Conservation (phyloP, 176 grass and related monocot genomes). For the Chrysopogon serrulatus region DNA sequence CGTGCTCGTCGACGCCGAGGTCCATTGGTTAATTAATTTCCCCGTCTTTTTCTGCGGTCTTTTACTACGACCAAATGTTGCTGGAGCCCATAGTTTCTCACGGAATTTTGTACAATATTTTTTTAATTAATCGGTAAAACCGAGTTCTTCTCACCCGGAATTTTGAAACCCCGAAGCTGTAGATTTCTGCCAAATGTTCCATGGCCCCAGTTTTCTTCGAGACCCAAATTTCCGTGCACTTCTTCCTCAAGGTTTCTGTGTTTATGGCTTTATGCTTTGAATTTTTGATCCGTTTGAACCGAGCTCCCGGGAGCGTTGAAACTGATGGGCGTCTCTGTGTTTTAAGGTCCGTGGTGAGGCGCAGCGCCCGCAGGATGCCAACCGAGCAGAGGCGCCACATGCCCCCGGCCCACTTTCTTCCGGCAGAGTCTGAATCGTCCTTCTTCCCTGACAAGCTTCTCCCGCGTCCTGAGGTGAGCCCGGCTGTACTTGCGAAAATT, state of each 20-base stretch:
- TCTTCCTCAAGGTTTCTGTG: neutral
- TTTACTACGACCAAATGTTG: conserved; percentile 8
- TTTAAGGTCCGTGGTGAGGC: conserved; percentile 28
- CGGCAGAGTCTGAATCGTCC: conserved; percentile 35
- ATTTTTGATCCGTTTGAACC: conserved; percentile 39
- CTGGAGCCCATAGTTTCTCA: neutral
- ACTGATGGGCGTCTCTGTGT: neutral
- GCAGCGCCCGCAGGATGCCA: conserved; percentile 60
- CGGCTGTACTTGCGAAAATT: neutral
- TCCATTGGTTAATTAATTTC: neutral
- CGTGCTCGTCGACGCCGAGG: conserved; percentile 14
- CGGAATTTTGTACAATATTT: neutral
- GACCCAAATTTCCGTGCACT: conserved; percentile 12
- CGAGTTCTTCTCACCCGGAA: neutral
- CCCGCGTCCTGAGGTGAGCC: conserved; percentile 47
- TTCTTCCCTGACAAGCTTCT: conserved; percentile 49
- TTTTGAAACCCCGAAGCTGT: neutral
- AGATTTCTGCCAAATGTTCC: neutral
- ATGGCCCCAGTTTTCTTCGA: neutral
- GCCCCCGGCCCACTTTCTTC: conserved; percentile 32
- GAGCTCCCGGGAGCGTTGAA: conserved; percentile 1
- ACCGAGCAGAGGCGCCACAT: conserved; percentile 66
- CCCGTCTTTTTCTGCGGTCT: neutral
- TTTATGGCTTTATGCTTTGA: neutral
- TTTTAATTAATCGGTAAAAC: neutral